Conservation (phyloP, 768 basidiomycete species). For the Steccherinum ochraceum region DNA sequence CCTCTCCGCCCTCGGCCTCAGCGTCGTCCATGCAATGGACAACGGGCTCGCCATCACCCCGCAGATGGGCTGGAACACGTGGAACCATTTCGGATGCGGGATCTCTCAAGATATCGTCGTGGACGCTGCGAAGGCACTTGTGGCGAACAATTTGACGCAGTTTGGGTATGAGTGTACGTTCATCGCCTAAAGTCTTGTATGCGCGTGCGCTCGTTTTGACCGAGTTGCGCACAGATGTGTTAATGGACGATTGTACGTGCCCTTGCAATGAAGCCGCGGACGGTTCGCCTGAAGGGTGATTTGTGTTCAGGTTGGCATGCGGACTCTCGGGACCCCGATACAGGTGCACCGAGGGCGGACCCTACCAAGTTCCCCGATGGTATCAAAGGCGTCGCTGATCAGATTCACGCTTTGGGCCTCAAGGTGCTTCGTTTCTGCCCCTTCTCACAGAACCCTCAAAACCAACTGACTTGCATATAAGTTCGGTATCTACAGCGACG, state of each 20-base stretch:
- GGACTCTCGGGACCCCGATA: constrained; percentile 20
- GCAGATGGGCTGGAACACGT: constrained; percentile 34
- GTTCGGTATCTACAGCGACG: constrained; percentile 31
- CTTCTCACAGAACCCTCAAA: not conserved
- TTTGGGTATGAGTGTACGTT: constrained; percentile 32
- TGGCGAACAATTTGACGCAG: constrained; percentile 25
- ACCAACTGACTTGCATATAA: constrained; percentile 1
- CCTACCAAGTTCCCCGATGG: constrained; percentile 26
- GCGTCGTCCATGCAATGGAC: constrained; percentile 11
- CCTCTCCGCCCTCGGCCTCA: constrained; percentile 6
- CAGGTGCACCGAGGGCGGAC: constrained; percentile 25
- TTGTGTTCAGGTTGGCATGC: constrained; percentile 32
- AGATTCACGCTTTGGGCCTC: constrained; percentile 27
- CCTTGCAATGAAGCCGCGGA: too few species aligned
- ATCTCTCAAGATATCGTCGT: constrained; percentile 30
- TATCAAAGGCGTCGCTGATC: constrained; percentile 23
- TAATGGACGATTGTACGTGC: constrained; percentile 31
- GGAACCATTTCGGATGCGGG: constrained; percentile 33
- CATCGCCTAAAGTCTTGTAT: not conserved
- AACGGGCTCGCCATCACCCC: constrained; percentile 28
- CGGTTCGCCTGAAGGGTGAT: too few species aligned
- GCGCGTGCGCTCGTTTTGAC: not conserved
- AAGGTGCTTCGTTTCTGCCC: constrained; percentile 24
- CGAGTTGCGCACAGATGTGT: constrained; percentile 24
- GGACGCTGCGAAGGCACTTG: constrained; percentile 25